Conservation (phyloP, 768 basidiomycete species). For the Bullera alba region DNA sequence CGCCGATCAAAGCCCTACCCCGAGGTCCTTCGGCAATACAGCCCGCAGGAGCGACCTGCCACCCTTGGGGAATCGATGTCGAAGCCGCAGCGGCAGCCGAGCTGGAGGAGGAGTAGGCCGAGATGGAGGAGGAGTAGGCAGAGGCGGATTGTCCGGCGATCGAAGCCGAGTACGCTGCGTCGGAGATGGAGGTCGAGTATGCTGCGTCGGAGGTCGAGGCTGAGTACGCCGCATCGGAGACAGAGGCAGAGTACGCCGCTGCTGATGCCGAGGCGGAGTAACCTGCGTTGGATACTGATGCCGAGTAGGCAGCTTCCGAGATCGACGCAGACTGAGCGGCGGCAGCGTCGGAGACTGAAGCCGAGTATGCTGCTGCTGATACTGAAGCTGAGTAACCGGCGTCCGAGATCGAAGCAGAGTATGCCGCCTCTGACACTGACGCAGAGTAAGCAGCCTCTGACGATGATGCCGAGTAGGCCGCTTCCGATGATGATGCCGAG, state of each 20-base stretch:
- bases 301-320: neutral
- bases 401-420: neutral
- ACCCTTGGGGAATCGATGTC: no score
- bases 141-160: neutral
- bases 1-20: constrained; percentile 37
- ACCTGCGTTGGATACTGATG: neutral
- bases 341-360: neutral
- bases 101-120: neutral
- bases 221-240: neutral
- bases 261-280: neutral
- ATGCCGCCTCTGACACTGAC: neutral
- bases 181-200: neutral
- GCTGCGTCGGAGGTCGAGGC: neutral
- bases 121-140: neutral
- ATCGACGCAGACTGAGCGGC: neutral
- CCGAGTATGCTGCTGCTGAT: neutral
- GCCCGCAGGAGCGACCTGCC: constrained; percentile 12
- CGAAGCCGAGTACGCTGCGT: neutral
- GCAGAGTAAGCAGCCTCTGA: neutral
- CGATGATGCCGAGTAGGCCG: neutral
- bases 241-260: neutral
- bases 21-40: constrained; percentile 43
- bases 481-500: neutral
- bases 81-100: constrained; percentile 1
- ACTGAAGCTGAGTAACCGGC: neutral